phyloP scores from a whole-genome alignment of 2,329 filamentous ascomycete genomes.

The Aspergillus japonicus region DNA sequence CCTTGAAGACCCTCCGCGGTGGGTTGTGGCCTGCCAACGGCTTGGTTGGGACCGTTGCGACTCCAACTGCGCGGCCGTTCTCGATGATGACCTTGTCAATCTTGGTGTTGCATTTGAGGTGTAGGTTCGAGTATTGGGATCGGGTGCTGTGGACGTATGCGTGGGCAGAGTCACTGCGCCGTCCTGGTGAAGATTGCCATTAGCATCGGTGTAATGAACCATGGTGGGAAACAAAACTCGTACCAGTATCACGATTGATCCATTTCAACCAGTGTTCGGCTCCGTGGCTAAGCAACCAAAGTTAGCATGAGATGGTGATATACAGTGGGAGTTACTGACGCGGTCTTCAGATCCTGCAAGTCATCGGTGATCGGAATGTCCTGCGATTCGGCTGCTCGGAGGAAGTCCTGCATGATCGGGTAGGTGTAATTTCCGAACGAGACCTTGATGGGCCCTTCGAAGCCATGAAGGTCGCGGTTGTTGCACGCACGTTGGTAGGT shows the following conservation, averaged over 20 bases:
- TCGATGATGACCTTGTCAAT: constrained; percentile 75
- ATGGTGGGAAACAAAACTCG: background rate
- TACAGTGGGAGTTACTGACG: constrained; percentile 22
- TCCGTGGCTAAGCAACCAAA: constrained; percentile 49
- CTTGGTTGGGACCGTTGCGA: constrained; percentile 70
- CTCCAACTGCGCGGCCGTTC: constrained; percentile 68
- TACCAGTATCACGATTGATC: constrained; percentile 67
- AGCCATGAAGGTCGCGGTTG: constrained; percentile 67
- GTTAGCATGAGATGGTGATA: background rate
- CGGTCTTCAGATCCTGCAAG: constrained; percentile 63
- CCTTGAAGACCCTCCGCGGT: constrained; percentile 60
- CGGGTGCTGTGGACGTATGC: constrained; percentile 76
- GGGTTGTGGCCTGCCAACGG: constrained; percentile 57
- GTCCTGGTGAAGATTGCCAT: constrained; percentile 53
- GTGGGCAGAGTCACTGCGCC: constrained; percentile 74
- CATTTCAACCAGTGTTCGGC: constrained; percentile 84
- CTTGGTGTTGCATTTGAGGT: constrained; percentile 73
- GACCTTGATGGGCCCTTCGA: constrained; percentile 77
- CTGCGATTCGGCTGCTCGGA: constrained; percentile 69
- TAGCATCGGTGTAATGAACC: background rate
- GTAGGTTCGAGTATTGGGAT: constrained; percentile 67
- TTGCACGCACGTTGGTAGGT: constrained; percentile 68
- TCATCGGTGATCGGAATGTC: constrained; percentile 75
- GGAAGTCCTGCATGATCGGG: constrained; percentile 78
- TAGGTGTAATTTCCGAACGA: constrained; percentile 80